A percentile compares a stretch with the other conserved stretches of the same genome.
These are phyloP conservation scores for Domatiomyces catenatus DNA, from an alignment of 2,329 filamentous ascomycete species.

Conservation along the genomic window DNA sequence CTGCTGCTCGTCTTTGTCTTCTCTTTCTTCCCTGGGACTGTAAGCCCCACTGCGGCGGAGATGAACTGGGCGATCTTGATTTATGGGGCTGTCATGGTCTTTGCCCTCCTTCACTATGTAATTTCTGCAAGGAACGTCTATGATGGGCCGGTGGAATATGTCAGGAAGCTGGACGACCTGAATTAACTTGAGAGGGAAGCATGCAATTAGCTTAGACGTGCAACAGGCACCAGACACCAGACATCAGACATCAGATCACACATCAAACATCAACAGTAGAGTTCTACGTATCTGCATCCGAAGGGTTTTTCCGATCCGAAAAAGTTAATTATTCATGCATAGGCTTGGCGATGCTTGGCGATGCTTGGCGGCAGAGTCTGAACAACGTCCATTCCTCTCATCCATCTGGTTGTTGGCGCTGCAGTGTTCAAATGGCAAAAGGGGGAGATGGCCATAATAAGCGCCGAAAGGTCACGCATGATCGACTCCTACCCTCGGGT, in stretches of 20 bases:
- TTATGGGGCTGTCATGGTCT: slow-evolving; percentile 17
- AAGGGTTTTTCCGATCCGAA: no score
- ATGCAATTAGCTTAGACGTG: background rate
- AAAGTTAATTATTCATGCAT: no score
- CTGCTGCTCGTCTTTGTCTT: slow-evolving; percentile 16
- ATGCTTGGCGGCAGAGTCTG: background rate
- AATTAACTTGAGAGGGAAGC: slow-evolving; percentile 1
- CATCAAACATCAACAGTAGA: no score
- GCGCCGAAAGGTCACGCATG: background rate
- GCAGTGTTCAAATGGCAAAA: background rate
- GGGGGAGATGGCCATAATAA: background rate
- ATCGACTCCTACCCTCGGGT: background rate
- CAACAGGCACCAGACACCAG: no score
- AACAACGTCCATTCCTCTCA: background rate
- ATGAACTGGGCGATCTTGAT: slow-evolving; percentile 22
- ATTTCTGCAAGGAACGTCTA: slow-evolving; percentile 18
- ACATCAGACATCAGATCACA: no score
- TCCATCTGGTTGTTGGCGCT: background rate
- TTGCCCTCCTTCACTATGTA: slow-evolving; percentile 19
- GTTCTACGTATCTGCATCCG: no score
- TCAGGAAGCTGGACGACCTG: slow-evolving; percentile 7
- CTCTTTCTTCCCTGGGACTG: slow-evolving; percentile 19
- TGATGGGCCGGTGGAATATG: slow-evolving; percentile 21
- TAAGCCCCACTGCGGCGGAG: slow-evolving; percentile 7
- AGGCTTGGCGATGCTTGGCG: background rate